Base-by-base conservation (phyloP, 306 rosid genomes). In the Cercis canadensis region DNA sequence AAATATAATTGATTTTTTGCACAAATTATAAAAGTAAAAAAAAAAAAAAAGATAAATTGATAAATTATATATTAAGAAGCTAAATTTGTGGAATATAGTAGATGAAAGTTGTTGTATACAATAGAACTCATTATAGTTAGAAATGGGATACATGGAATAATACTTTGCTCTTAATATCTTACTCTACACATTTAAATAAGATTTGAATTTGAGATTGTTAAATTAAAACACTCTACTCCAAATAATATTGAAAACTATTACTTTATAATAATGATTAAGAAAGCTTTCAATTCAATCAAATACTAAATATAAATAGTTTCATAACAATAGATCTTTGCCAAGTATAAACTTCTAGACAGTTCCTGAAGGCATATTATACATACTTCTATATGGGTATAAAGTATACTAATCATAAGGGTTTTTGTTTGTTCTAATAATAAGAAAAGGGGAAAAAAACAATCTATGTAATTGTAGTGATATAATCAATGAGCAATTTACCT, bases 261-360 rank as follows among this genome's bases (percentile, higher is more conserved):
- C 18, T 39, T 44, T n/a, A n/a, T n/a, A n/a, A 10, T 2, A 40
- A 61, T 11, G 18, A 21, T 12, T 36, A 4, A 8, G 24, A 43
- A 4, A 59, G 39, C 51, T 57, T 65, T 21, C 34, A 58, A 24
- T 10, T 39, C 51, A 17, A 36, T 50, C 37, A 36, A 12, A 33
- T n/a, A 46, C 34, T 0, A 51, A 52, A 40, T 37, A 0, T 5
- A 37, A 3, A 37, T 3, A 5, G 8, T 37, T 37, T 5, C 7
- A 34, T 34, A 8, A 37, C 43, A 37, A 8, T 37, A 43, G 9
- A 12, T 55, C 37, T 55, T 40, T 37, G 46, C 33, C 65, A 16
- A 54, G 24, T 56, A 63, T 29, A 47, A 21, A 18, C 24, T 71
- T 78, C 78, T 58, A 65, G 58, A 72, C 36, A 65, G 40, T 57